Base-by-base conservation (phyloP, 192 early-diverging fungal species). In the Coemansia sp. region DNA sequence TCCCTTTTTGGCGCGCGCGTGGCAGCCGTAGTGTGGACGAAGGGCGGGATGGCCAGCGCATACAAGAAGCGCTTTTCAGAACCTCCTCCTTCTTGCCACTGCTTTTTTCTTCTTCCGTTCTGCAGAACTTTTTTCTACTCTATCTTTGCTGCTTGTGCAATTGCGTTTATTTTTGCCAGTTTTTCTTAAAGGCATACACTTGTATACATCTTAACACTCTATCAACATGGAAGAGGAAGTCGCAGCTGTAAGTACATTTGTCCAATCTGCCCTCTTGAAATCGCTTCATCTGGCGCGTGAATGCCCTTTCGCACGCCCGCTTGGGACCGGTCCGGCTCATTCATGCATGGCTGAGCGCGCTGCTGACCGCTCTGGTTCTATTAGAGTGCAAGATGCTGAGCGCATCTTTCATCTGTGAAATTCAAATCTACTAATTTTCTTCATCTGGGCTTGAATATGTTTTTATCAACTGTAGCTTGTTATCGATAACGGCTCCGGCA, bases 401-500 rank as follows among this genome's bases (percentile, higher is more conserved):
- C 28, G 50, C 10, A 10, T 27, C 6, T 57, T 38, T 59, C 42
- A 59, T 59, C 57, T 59, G 45, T 27, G n/a, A 18, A 59, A 33
- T 59, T 59, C 45, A 43, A 45, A 30, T 53, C 23, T 55, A 51
- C 55, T 35, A 58, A 60, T 53, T 42, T 49, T 53, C 62, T n/a
- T 69, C 68, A 66, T 60, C 56, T 60, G 60, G 28, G 3, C 50
- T 50, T 61, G 28, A 23, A 48, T 62, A 27, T 54, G 33, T 31
- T 21, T 21, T n/a, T 40, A 40, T 47, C 50, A 11, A 12, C 10
- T 69, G 65, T 81, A 84, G 86, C 78, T 91, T 73, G 92, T 92
- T 68, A 91, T 93, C 72, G 92, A 93, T 81, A 92, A 92, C 80
- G 92, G 92, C 73, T 93, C 92, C 75, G 90, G 92, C 75, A 93